Conservation (phyloP, 306 rosid genomes). For the Malus domestica region ASM211411v1 NC_041796.1:29027001-29027500, state of each 20-base stretch:
- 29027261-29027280: slow-evolving; percentile 69
- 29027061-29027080: slow-evolving; percentile 84
- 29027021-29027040: slow-evolving; percentile 40
- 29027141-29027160: slow-evolving; percentile 64
- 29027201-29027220: slow-evolving; percentile 68
- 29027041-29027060: slow-evolving; percentile 5
- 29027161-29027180: slow-evolving; percentile 54
- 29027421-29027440: slow-evolving; percentile 58
- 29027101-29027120: slow-evolving; percentile 93
- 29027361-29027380: slow-evolving; percentile 59
- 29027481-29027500: slow-evolving; percentile 45
- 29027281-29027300: slow-evolving; percentile 59
- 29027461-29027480: slow-evolving; percentile 55
- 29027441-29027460: slow-evolving; percentile 74
- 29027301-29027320: slow-evolving; percentile 57
- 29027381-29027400: slow-evolving; percentile 86
- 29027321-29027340: slow-evolving; percentile 57
- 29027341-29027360: slow-evolving; percentile 70
- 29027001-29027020: slow-evolving; percentile 45
- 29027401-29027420: slow-evolving; percentile 58
- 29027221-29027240: slow-evolving; percentile 69
- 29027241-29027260: slow-evolving; percentile 93
- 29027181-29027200: slow-evolving; percentile 59
- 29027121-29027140: slow-evolving; percentile 71
- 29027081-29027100: slow-evolving; percentile 89